Base-by-base conservation (phyloP, 2,329 filamentous ascomycete species). In the Monosporascus sp. region DNA sequence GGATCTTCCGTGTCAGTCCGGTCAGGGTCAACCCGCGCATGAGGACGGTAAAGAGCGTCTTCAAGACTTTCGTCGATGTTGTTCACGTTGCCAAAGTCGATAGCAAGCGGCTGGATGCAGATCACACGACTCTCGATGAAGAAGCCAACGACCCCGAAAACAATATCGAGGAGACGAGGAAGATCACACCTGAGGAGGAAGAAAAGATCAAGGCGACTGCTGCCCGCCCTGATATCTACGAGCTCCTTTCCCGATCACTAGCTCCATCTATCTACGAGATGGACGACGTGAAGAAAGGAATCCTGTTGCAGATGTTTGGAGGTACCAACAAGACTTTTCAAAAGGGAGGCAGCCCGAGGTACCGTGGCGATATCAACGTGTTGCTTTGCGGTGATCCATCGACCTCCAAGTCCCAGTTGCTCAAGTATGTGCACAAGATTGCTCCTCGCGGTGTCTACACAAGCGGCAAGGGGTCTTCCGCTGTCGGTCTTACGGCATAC, bases 271-370 rank as follows among this genome's bases (percentile, higher is more conserved):
- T 99, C 65, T 97, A 95, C 74, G 94, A 99, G 72, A 89, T 96
- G 86, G 94, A 99, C 62, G 94, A 99, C 65, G 91, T 97, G 48
- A 99, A 99, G 79, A 99, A 99, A 74, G 94, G 94, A 11, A 97
- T 99, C 57, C 78, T 99, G 11, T 84, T 99, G 4, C 94, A 99
- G 67, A 83, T 99, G 41, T 99, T 99, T 68, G 93, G 94, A 38
- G 94, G 94, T 53, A 96, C 94, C 37, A 99, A 99, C 78, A 99
- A 99, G 75, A 90, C 89, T 1, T 99, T 99, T 70, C 84, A 96
- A 55, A 97, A 97, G 72, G 94, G 94, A 52, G 94, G 92, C 54
- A 96, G 89, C 66, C 94, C 94, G 7, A 92, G 88, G 64, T 99
- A 99, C 70, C 85, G 94, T 76, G 94, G 94, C 58, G 94, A 99